Evolutionary conservation across 345 rosid genomes (phyloP), one percentile per base, ranked within the genome.

Genomic region (Excoecaria cochinchinensis): DNA sequence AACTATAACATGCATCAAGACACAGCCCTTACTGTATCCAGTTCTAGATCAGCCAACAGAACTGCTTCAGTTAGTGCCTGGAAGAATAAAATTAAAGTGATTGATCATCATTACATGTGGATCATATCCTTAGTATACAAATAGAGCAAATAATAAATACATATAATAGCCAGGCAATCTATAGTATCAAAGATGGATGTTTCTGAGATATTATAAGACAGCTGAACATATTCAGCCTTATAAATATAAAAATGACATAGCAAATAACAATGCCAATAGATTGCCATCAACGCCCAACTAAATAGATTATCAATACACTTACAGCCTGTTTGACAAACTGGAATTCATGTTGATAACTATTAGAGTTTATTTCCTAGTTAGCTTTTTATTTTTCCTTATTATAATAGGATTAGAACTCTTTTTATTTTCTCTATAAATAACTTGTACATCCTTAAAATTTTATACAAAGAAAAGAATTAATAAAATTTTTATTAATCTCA

Each of bases 61-160:
- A 93, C 81, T 68, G 94, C 98, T 82, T 95, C 99, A 16, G 99
- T 80, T 6, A 92, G 89, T 76, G 94, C 87, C 99, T 95, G 90
- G 66, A 82, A 53, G 50, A 52, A 74, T 40, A 44, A 72, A 74
- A 65, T 44, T 13, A 4, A 66, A 71, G 4, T 4, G 22, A 70
- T n/a, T 22, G 44, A 13, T 51, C 61, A 40, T 63, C 7, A 60
- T 24, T 56, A n/a, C 64, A 70, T 64, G 19, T 39, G 10, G 13
- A 40, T 47, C 47, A 44, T 69, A 69, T 69, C 75, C 44, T 53
- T 52, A 61, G 51, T 39, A 56, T 14, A 14, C 14, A 31, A 57
- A 42, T 10, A 44, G 62, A 31, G 22, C 16, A 51, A 38, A 62
- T 13, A 5, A 48, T 11, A 47, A 25, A 14, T 3, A 38, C 15